Evolutionary conservation across 2,329 filamentous ascomycete genomes (phyloP), one percentile per base, ranked within the genome.

Genomic region (Pseudogymnoascus verrucosus): DNA sequence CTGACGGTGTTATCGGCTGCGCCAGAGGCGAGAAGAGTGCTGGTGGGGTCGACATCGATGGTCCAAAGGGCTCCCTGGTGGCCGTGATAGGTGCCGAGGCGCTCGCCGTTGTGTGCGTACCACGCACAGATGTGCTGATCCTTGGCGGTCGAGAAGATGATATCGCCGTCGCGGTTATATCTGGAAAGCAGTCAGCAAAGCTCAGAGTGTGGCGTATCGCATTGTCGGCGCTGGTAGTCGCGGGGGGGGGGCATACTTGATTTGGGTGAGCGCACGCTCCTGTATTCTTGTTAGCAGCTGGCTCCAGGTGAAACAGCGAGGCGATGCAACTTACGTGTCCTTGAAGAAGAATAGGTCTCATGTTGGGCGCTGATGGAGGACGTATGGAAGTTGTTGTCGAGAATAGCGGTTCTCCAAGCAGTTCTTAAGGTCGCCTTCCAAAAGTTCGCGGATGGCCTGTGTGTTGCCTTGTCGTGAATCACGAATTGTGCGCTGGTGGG

Each of bases 11-110:
- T 98, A 82, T 99, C 95, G 78, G 95, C 95, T 71, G 93, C 95
- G 73, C 95, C 95, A 66, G 91, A 96, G 74, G 93, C 95, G 75
- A 98, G 88, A 74, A 99, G 86, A 73, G 90, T 91, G 68, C 89
- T 90, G 73, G 92, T 92, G 69, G 93, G 93, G 80, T 96, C 91
- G 74, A 96, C 89, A 76, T 99, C 95, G 78, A 99, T 90, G 67
- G 95, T 97, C 95, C 95, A 99, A 81, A 99, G 90, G 72, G 95
- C 93, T 79, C 95, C 95, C 78, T 96, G 89, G 80, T 99, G 95
- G 77, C 95, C 95, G 76, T 91, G 88, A 82, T 98, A 99, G 72
- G 93, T 95, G 74, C 95, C 95, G 73, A 98, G 85, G 73, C 95
- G 90, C 83, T 99, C 95, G 80, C 95, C 95, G 78, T 99, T 99